Evolutionary conservation across 2,329 filamentous ascomycete species (phyloP).

Genomic region (Botrytis tulipae): DNA sequence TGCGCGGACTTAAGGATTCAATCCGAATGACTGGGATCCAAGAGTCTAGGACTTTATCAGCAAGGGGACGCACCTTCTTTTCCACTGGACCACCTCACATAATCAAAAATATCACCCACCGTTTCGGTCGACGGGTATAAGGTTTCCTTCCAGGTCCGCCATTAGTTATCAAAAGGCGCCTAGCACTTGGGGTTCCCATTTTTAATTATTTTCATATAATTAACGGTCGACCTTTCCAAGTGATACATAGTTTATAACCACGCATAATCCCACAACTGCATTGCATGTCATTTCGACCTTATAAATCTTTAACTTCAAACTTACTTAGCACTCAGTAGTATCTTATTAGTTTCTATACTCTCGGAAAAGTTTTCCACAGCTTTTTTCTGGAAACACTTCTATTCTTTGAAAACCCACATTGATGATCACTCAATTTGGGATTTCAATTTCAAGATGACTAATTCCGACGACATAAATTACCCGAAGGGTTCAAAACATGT

Average conservation of each 20-base stretch:
- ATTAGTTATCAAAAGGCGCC: neutral
- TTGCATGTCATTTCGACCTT: neutral
- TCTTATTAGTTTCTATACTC: neutral
- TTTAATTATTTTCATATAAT: slow-evolving; percentile 14
- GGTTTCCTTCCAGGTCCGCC: neutral
- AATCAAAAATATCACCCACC: slow-evolving; percentile 9
- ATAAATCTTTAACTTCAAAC: neutral
- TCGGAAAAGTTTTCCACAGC: neutral
- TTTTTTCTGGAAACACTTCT: neutral
- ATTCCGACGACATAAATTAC: neutral
- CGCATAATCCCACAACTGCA: neutral
- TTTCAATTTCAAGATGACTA: neutral
- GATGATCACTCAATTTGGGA: neutral
- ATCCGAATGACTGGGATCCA: neutral
- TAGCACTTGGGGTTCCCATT: neutral
- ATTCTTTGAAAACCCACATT: neutral
- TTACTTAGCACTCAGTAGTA: neutral
- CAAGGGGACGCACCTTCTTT: neutral
- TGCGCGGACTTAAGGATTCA: neutral
- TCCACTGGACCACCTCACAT: slow-evolving; percentile 8
- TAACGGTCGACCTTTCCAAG: neutral
- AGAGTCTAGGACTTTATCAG: neutral
- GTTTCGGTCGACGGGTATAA: slow-evolving; percentile 6
- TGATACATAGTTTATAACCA: neutral
- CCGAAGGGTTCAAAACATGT: neutral